Evolutionary conservation across 768 basidiomycete species (phyloP).

Genomic region (Mycena venus): DNA sequence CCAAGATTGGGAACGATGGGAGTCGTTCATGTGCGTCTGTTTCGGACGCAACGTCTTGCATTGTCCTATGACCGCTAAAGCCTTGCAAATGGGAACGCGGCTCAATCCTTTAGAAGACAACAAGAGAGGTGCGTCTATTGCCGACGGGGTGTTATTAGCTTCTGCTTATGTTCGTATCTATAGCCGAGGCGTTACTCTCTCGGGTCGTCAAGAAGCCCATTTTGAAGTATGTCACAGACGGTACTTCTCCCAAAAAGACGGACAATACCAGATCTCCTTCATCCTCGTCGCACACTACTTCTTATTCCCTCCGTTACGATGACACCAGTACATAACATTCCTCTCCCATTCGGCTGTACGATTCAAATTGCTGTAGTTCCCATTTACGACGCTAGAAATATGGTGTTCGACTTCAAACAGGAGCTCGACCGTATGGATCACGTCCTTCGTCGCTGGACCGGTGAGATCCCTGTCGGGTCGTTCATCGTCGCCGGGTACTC

Average conservation of each 20-base stretch:
- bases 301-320: not conserved
- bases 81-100: not conserved
- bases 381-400: not conserved
- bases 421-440: too few species aligned
- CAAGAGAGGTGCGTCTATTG: not conserved
- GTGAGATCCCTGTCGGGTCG: too few species aligned
- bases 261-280: too few species aligned
- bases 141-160: not conserved
- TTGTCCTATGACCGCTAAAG: not conserved
- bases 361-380: not conserved
- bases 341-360: not conserved
- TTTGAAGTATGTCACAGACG: too few species aligned
- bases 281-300: too few species aligned
- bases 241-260: too few species aligned
- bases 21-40: not conserved
- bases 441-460: too few species aligned
- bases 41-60: not conserved
- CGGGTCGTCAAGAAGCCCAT: too few species aligned
- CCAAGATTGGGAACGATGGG: not conserved
- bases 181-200: too few species aligned
- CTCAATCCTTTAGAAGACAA: not conserved
- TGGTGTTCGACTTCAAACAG: not conserved
- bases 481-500: too few species aligned
- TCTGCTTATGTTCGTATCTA: too few species aligned
- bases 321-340: not conserved